These are phyloP conservation scores for Amauroascus verrucosus DNA, from an alignment of 2,329 filamentous ascomycete genomes.

Conservation along the genomic window DNA sequence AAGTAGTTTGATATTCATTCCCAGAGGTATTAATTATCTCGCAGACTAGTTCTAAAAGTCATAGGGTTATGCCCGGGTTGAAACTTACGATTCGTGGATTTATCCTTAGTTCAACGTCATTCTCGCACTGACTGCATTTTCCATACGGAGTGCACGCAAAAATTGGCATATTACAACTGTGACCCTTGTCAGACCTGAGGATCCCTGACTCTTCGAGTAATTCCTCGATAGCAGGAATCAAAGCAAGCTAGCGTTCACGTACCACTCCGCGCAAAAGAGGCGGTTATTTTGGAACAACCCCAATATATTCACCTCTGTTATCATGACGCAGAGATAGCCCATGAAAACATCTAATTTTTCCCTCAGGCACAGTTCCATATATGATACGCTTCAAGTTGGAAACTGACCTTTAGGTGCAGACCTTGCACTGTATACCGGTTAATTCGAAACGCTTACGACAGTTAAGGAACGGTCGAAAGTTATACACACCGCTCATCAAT, in stretches of 20 bases:
- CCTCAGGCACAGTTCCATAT: background rate
- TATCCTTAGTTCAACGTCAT: constrained; percentile 12
- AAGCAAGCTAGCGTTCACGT: background rate
- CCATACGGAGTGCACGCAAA: constrained; percentile 34
- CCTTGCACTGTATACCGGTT: background rate
- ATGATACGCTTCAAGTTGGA: background rate
- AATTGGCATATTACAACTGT: constrained; percentile 34
- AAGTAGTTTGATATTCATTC: background rate
- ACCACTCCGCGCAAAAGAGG: constrained; percentile 17
- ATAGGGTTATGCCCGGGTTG: background rate
- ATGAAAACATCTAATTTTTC: constrained; percentile 13
- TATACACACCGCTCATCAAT: constrained; percentile 17
- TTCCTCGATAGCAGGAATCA: background rate
- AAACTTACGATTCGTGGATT: constrained; percentile 17
- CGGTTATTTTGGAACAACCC: constrained; percentile 12
- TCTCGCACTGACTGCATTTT: constrained; percentile 14
- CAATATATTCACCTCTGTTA: constrained; percentile 15
- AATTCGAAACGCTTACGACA: background rate
- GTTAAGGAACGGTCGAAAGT: background rate
- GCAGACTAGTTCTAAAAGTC: background rate
- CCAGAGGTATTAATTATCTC: background rate
- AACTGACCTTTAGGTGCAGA: background rate
- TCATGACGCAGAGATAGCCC: constrained; percentile 15
- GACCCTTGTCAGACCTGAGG: background rate
- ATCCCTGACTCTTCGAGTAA: background rate